Evolutionary conservation across 306 rosid genomes (phyloP).

Genomic region (Castanea crenata): DNA sequence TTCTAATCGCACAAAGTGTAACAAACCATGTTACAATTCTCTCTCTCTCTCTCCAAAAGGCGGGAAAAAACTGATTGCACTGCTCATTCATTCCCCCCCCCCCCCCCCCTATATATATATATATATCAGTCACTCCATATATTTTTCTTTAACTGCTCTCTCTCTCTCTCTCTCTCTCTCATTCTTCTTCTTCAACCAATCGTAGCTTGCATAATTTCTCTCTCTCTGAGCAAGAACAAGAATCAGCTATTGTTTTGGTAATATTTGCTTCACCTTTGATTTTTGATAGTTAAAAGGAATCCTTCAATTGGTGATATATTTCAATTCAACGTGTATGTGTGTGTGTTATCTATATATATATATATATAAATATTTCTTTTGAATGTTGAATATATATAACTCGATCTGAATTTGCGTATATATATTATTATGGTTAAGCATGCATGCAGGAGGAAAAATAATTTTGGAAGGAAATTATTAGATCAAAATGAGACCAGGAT

Average conservation of each 20-base stretch:
- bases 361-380: too few species aligned
- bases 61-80: constrained; percentile 13
- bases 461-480: constrained; percentile 37
- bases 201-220: background rate
- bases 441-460: background rate
- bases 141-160: background rate
- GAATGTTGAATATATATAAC: too few species aligned
- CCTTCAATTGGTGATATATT: too few species aligned
- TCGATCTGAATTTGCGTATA: too few species aligned
- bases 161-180: constrained; percentile 5
- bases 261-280: background rate
- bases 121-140: too few species aligned
- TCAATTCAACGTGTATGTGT: too few species aligned
- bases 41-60: constrained; percentile 19
- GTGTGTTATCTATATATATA: too few species aligned
- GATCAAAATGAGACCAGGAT: constrained; percentile 35
- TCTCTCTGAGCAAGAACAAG: background rate
- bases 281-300: too few species aligned
- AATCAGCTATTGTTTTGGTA: background rate
- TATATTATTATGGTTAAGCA: background rate
- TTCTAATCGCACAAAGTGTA: background rate
- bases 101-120: too few species aligned
- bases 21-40: background rate
- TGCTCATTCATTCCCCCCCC: background rate
- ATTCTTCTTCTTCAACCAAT: background rate